Evolutionary conservation across 345 rosid species (phyloP).

Genomic region (Moricandia moricandioides): DNA sequence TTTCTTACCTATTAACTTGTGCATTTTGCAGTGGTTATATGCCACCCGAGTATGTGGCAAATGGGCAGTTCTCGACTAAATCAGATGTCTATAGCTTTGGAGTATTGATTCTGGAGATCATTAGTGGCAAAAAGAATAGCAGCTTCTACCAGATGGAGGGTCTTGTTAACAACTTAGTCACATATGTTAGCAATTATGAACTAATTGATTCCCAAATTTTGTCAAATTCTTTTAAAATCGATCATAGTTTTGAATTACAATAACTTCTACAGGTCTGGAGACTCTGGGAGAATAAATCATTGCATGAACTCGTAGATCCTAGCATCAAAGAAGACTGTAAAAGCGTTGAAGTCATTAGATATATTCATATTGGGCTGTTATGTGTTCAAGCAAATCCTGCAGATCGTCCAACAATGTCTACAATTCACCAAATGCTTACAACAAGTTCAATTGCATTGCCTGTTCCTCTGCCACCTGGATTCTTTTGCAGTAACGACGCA

Average conservation of each 20-base stretch:
- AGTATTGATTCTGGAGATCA: slow-evolving; percentile 31
- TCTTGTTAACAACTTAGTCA: not conserved
- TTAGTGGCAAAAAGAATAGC: slow-evolving; percentile 27
- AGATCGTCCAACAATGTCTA: slow-evolving; percentile 23
- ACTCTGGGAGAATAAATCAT: slow-evolving; percentile 20
- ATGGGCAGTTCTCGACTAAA: slow-evolving; percentile 22
- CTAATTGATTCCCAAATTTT: not conserved
- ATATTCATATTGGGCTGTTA: slow-evolving; percentile 31
- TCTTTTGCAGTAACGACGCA: not conserved
- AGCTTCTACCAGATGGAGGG: slow-evolving; percentile 13
- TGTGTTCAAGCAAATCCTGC: slow-evolving; percentile 35
- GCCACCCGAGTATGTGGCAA: slow-evolving; percentile 7
- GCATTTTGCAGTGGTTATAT: slow-evolving; percentile 27
- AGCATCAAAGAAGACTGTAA: not conserved
- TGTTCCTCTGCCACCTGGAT: slow-evolving; percentile 28
- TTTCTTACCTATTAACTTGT: not conserved
- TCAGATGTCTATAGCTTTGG: slow-evolving; percentile 38
- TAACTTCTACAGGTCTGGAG: slow-evolving; percentile 15
- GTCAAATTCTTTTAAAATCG: not conserved
- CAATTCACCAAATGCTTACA: slow-evolving; percentile 25
- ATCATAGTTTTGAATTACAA: not conserved
- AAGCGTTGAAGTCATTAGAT: slow-evolving; percentile 28
- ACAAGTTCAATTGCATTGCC: slow-evolving; percentile 21
- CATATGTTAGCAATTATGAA: not conserved
- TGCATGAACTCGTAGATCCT: slow-evolving; percentile 17